Base-by-base conservation (phyloP, 2,329 filamentous ascomycete genomes). In the Microcyclosporella mali region DNA sequence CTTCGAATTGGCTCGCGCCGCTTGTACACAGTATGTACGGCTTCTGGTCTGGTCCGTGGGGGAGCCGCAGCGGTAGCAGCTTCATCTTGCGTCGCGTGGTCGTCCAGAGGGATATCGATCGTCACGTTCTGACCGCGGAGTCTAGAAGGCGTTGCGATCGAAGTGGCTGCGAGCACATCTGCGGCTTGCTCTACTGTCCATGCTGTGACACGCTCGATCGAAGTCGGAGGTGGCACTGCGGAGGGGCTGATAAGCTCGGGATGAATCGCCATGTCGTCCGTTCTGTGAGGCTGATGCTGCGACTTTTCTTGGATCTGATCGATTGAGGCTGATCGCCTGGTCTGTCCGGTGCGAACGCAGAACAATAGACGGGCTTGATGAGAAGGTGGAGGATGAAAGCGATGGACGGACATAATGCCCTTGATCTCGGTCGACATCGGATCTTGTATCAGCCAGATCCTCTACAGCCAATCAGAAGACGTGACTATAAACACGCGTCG, bases 51-150 rank as follows among this genome's bases (percentile, higher is more conserved):
- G 8, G 48, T 36, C 33, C 51, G 50, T 8, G 51, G 45, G 10
- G 45, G 45, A n/a, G n/a, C n/a, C n/a, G n/a, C n/a, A 25, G 21
- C 6, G 9, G 21, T 25, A 4, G 9, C 6, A 11, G 45, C 29
- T 14, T 50, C 49, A 51, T 64, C 60, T 38, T 49, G 50, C 40
- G 56, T 52, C 21, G 57, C 50, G 29, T 64, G 58, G 52, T 79
- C 78, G 63, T 94, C 85, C 40, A 94, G 77, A 2, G 86, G 82
- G 52, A 94, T 92, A 37, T 81, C 73, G 40, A 94, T 73, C 3
- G 81, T 73, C 19, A 77, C 73, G 34, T 79, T 77, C 2, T 78
- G 78, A 41, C 80, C 81, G 37, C 73, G 63, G 18, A 56, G 37
- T 4, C 45, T 19, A 6, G 55, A 51, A 11, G 59, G 39, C n/a